Base-by-base conservation (phyloP, 108 stramenopile species). In the Skeletonema costatum region DNA sequence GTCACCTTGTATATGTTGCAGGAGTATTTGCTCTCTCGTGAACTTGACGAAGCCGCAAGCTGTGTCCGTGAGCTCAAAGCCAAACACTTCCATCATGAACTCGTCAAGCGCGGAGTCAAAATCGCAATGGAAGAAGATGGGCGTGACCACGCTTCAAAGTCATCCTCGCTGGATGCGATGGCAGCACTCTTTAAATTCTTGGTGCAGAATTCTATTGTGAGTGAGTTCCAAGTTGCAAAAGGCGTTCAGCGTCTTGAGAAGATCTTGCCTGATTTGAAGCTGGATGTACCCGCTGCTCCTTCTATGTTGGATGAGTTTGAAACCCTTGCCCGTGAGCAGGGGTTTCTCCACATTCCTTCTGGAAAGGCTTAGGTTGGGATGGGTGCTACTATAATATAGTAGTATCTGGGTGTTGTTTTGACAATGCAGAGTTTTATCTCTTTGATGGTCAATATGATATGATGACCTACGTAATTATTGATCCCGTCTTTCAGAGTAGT, bases 101-200 rank as follows among this genome's bases (percentile, higher is more conserved):
- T 98, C 19, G 92, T 99, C 48, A 99, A 99, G 79, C 93, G 99
- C 13, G 99, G 96, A 25, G 93, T 97, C 19, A 86, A 85, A 63
- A 82, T 93, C 51, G 93, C 96, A 41, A 93, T 98, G 82, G 93
- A 93, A 71, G 75, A 85, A 70, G 93, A 95, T 63, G 94, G 90
- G 36, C 88, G 85, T 41, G 86, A 71, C 60, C 71, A 83, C 13
- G 64, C 80, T 53, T 66, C 77, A 9, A 60, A 38, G 42, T 56
- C 53, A 56, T 56, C 53, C 9, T 32, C 85, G 12, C 64, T 94
- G 48, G 93, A 94, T 83, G 93, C 93, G 61, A 92, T 94, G 89
- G 91, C 90, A n/a, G 93, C 91, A 6, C 76, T 94, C 2, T 82
- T 82, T 32, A 35, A 67, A 36, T 82, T 82, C 61, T 66, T 80